These are phyloP conservation scores for Stagonosporopsis vannaccii DNA, from an alignment of 2,329 filamentous ascomycete species.

Conservation along the genomic window DNA sequence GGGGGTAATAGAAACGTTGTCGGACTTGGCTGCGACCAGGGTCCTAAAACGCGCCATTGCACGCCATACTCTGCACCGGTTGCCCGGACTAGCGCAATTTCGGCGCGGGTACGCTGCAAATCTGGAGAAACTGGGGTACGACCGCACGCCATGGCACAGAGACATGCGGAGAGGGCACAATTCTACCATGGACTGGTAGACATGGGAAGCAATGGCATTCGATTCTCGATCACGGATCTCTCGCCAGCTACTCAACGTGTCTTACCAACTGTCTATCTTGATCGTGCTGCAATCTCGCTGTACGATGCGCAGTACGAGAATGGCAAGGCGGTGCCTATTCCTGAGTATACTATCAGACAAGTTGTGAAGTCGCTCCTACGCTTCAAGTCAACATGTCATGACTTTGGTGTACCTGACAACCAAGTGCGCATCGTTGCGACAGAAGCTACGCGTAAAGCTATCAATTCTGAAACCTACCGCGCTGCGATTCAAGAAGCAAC, in stretches of 20 bases:
- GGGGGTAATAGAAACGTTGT: slow-evolving; percentile 32
- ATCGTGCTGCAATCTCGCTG: slow-evolving; percentile 81
- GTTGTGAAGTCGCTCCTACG: slow-evolving; percentile 72
- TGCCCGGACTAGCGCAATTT: slow-evolving; percentile 19
- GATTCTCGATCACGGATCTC: slow-evolving; percentile 88
- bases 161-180: slow-evolving; percentile 23
- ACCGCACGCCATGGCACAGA: slow-evolving; percentile 16
- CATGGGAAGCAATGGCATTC: slow-evolving; percentile 78
- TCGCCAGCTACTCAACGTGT: slow-evolving; percentile 73
- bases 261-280: slow-evolving; percentile 77
- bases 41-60: slow-evolving; percentile 27
- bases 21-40: slow-evolving; percentile 24
- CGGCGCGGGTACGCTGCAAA: slow-evolving; percentile 23
- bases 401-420: slow-evolving; percentile 69
- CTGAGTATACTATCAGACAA: slow-evolving; percentile 65
- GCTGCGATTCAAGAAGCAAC: slow-evolving; percentile 67
- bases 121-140: slow-evolving; percentile 22
- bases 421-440: slow-evolving; percentile 83
- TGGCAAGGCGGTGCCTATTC: slow-evolving; percentile 59
- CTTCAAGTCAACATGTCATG: slow-evolving; percentile 74
- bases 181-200: slow-evolving; percentile 46
- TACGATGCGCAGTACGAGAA: slow-evolving; percentile 76
- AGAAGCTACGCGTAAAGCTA: slow-evolving; percentile 83
- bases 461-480: slow-evolving; percentile 75
- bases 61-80: slow-evolving; percentile 30